These are phyloP conservation scores for Lactarius hengduanensis DNA, from an alignment of 768 basidiomycete species.

Conservation along the genomic window DNA sequence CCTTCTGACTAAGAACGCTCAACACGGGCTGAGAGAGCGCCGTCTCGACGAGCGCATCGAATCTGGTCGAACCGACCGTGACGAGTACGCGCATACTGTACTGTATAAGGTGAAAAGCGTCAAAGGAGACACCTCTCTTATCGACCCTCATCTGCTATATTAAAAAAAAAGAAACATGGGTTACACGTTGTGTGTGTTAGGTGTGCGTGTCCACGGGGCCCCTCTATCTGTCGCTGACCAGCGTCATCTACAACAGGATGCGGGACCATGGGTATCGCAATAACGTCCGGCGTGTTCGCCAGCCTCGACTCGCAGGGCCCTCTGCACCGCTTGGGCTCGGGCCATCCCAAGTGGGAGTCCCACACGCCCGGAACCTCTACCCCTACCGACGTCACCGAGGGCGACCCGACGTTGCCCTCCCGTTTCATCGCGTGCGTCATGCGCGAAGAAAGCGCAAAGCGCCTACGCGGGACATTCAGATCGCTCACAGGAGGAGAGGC, in stretches of 20 bases:
- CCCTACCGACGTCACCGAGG: conserved; percentile 45
- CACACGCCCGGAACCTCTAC: conserved; percentile 74
- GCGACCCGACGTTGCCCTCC: conserved; percentile 70
- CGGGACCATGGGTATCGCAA: conserved; percentile 97
- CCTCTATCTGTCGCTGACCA: conserved; percentile 24
- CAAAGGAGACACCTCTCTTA: conserved; percentile 2
- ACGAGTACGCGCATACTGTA: conserved; percentile 53
- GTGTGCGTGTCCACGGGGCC: conserved; percentile 36
- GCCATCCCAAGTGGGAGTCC: conserved; percentile 57
- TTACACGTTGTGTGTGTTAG: conserved; percentile 89
- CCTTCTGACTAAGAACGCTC: conserved; percentile 47
- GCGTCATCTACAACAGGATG: conserved; percentile 63
- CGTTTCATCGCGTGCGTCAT: conserved; percentile 87
- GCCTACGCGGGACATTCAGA: conserved; percentile 60
- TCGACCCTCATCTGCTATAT: conserved; percentile 9
- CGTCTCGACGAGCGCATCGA: conserved; percentile 68
- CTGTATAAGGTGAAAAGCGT: neutral
- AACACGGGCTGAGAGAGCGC: conserved; percentile 60
- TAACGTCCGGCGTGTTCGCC: conserved; percentile 88
- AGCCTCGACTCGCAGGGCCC: conserved; percentile 60
- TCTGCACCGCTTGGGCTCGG: conserved; percentile 27
- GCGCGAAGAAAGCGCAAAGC: conserved; percentile 69
- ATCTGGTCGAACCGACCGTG: conserved; percentile 89
- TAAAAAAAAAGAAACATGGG: conserved; percentile 56
- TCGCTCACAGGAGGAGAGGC: conserved; percentile 55